phyloP scores from a whole-genome alignment of 2,329 filamentous ascomycete genomes.

The Cytospora piceae region DNA sequence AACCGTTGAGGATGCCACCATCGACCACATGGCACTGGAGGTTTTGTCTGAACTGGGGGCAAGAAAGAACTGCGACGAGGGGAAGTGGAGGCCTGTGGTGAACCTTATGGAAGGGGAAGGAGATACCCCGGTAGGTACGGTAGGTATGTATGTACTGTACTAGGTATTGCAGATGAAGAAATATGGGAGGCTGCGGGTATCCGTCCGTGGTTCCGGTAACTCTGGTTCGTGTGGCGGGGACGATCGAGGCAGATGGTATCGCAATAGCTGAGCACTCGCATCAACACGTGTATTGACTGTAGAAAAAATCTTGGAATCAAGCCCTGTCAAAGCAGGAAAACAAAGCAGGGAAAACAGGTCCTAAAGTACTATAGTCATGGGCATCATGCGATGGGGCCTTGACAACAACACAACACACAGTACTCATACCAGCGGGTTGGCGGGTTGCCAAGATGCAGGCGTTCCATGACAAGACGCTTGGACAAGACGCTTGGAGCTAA shows the following conservation, averaged over 20 bases:
- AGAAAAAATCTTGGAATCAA: not conserved
- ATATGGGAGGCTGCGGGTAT: not conserved
- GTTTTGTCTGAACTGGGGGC: not conserved
- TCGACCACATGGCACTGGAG: not conserved
- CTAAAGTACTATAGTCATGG: not conserved
- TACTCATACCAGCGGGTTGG: not conserved
- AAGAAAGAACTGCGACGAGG: not conserved
- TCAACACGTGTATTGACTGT: not conserved
- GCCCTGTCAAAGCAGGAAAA: not conserved
- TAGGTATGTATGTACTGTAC: too few species aligned
- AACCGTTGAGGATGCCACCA: not conserved
- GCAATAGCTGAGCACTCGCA: not conserved
- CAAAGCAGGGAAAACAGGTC: not conserved
- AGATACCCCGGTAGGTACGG: too few species aligned
- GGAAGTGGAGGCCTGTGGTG: not conserved
- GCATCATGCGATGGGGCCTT: not conserved
- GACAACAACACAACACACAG: not conserved
- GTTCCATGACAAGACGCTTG: slow-evolving; percentile 15
- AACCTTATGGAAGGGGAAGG: too few species aligned
- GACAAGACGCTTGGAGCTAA: not conserved
- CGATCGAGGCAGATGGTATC: not conserved
- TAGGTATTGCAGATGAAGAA: not conserved
- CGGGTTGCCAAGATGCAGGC: not conserved
- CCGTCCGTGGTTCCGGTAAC: not conserved
- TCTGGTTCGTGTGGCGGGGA: not conserved